A percentile compares a stretch with the other conserved stretches of the same genome.
phyloP scores from a whole-genome alignment of 495 filamentous ascomycete species.

The Aspergillus bertholletiae region DNA sequence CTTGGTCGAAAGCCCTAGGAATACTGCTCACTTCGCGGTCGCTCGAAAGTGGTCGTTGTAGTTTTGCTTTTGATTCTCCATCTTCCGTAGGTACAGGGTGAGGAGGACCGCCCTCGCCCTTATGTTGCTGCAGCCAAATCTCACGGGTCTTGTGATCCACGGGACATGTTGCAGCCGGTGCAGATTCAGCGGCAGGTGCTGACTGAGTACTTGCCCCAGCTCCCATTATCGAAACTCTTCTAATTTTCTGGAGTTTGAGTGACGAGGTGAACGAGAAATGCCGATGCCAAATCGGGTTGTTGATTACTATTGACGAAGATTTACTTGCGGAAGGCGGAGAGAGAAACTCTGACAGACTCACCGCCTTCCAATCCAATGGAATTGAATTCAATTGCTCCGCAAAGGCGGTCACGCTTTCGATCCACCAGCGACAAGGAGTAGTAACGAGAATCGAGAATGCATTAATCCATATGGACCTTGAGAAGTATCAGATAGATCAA shows the following conservation, averaged over 20 bases:
- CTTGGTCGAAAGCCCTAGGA: constrained; percentile 57
- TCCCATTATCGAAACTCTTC: constrained; percentile 27
- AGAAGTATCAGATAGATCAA: no score
- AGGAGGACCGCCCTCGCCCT: constrained; percentile 25
- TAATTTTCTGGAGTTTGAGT: not conserved
- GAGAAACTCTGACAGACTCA: constrained; percentile 28
- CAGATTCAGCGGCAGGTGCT: constrained; percentile 16
- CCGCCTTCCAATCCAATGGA: constrained; percentile 17
- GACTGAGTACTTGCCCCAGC: constrained; percentile 40
- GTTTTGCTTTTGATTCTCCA: constrained; percentile 30
- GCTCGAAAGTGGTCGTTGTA: constrained; percentile 43
- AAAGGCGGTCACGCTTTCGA: not conserved
- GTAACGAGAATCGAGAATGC: no score
- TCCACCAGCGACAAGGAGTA: not conserved
- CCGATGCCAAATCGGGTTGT: not conserved
- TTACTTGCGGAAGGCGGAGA: constrained; percentile 14
- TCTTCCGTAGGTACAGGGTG: constrained; percentile 28
- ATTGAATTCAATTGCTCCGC: not conserved
- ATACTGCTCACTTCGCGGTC: constrained; percentile 80
- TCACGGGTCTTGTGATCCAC: constrained; percentile 85
- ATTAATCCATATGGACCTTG: no score
- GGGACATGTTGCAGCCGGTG: constrained; percentile 58
- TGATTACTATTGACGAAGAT: not conserved
- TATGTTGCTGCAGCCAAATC: constrained; percentile 66
- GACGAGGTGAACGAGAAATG: not conserved